Conservation (phyloP, 495 filamentous ascomycete species). For the Acidiella bohemica region DNA sequence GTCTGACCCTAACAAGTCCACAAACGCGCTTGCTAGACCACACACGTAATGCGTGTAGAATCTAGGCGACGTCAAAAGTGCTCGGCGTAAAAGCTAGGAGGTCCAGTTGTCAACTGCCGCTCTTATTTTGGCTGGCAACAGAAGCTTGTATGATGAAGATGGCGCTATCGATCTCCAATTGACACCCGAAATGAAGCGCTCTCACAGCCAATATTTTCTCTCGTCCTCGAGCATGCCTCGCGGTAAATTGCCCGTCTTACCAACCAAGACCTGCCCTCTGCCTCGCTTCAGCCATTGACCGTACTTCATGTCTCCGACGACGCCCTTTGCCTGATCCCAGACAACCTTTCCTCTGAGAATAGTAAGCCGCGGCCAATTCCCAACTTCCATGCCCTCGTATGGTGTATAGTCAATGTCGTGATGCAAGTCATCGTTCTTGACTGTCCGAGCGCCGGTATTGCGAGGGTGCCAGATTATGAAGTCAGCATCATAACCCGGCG, state of each 20-base stretch:
- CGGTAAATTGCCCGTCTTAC: slow-evolving; percentile 12
- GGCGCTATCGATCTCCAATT: too few species aligned
- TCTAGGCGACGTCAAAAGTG: too few species aligned
- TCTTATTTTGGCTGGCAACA: too few species aligned
- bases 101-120: too few species aligned
- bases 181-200: too few species aligned
- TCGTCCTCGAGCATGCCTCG: slow-evolving; percentile 17
- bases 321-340: slow-evolving; percentile 40
- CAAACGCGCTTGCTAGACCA: too few species aligned
- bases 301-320: slow-evolving; percentile 37
- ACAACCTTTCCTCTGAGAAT: slow-evolving; percentile 44
- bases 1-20: too few species aligned
- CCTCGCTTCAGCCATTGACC: slow-evolving; percentile 41
- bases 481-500: slow-evolving; percentile 43
- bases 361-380: slow-evolving; percentile 50
- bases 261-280: slow-evolving; percentile 14
- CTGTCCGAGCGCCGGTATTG: slow-evolving; percentile 26
- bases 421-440: slow-evolving; percentile 43
- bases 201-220: slow-evolving; percentile 15
- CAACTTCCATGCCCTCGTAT: slow-evolving; percentile 42
- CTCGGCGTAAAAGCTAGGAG: too few species aligned
- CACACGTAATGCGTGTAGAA: too few species aligned
- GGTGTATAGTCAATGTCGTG: slow-evolving; percentile 50
- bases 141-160: too few species aligned
- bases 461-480: slow-evolving; percentile 42